phyloP scores from a whole-genome alignment of 805 yeast genomes.

The Teunomyces atbi region DNA sequence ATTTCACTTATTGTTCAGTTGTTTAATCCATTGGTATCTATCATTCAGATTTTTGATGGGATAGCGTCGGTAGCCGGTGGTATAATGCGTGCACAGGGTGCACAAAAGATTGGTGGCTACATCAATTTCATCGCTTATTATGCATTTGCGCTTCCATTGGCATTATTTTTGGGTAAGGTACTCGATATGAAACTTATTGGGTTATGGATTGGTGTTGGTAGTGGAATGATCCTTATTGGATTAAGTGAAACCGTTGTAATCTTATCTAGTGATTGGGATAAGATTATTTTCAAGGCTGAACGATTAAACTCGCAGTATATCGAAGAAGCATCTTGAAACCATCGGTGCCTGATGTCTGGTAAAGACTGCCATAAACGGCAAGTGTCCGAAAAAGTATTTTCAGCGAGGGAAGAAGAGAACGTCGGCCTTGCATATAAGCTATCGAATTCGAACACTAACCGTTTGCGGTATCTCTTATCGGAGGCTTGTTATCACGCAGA shows the following conservation, averaged over 20 bases:
- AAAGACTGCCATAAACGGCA: not conserved
- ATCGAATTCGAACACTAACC: not conserved
- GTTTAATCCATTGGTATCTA: slow-evolving; percentile 59
- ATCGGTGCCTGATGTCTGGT: not conserved
- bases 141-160: slow-evolving; percentile 66
- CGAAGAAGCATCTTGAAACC: not conserved
- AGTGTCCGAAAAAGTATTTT: not conserved
- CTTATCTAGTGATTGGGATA: slow-evolving; percentile 51
- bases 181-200: slow-evolving; percentile 54
- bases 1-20: slow-evolving; percentile 48
- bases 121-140: slow-evolving; percentile 72
- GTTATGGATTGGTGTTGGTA: slow-evolving; percentile 71
- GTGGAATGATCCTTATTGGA: slow-evolving; percentile 59
- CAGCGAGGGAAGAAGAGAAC: too few species aligned
- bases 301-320: slow-evolving; percentile 2
- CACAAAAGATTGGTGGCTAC: slow-evolving; percentile 69
- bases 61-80: slow-evolving; percentile 72
- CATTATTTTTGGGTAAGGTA: slow-evolving; percentile 51
- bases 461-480: not conserved
- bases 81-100: slow-evolving; percentile 70
- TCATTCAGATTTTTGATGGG: slow-evolving; percentile 68
- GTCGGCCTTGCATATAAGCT: too few species aligned
- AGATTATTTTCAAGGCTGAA: slow-evolving; percentile 37
- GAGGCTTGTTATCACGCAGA: not conserved
- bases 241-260: slow-evolving; percentile 47